Conservation (phyloP, 352 stramenopile genomes). For the Phytophthora ohioensis region DNA sequence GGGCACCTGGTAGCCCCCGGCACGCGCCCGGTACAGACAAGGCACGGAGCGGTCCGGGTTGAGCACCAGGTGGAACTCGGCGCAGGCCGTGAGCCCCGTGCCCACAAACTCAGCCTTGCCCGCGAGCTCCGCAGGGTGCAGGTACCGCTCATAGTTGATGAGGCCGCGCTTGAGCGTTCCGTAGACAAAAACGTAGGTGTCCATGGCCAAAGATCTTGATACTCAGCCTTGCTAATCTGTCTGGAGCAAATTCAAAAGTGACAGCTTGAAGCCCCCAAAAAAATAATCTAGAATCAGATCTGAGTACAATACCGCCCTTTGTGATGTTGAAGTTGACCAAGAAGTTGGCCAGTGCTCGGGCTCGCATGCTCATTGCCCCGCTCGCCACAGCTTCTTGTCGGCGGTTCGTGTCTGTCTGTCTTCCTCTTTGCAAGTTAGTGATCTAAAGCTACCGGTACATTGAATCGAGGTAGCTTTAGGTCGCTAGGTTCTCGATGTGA, state of each 20-base stretch:
- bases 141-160: conserved; percentile 78
- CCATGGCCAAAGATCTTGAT: conserved; percentile 33
- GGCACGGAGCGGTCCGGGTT: conserved; percentile 64
- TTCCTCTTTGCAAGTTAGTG: no score
- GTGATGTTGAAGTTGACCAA: no score
- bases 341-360: no score
- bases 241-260: conserved; percentile 13
- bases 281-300: no score
- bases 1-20: conserved; percentile 55
- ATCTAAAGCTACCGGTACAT: no score
- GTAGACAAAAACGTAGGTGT: conserved; percentile 79
- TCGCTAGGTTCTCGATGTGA: no score
- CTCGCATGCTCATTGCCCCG: no score
- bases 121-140: conserved; percentile 49
- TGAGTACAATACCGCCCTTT: no score
- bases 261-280: conserved; percentile 2
- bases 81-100: conserved; percentile 47
- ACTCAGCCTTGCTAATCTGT: not conserved
- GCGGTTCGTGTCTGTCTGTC: no score
- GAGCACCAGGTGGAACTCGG: conserved; percentile 68
- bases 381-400: no score
- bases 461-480: no score
- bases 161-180: conserved; percentile 80
- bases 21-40: conserved; percentile 57
- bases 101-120: conserved; percentile 65